phyloP scores from a whole-genome alignment of 306 rosid genomes.

The Quercus aquifolioides region DNA sequence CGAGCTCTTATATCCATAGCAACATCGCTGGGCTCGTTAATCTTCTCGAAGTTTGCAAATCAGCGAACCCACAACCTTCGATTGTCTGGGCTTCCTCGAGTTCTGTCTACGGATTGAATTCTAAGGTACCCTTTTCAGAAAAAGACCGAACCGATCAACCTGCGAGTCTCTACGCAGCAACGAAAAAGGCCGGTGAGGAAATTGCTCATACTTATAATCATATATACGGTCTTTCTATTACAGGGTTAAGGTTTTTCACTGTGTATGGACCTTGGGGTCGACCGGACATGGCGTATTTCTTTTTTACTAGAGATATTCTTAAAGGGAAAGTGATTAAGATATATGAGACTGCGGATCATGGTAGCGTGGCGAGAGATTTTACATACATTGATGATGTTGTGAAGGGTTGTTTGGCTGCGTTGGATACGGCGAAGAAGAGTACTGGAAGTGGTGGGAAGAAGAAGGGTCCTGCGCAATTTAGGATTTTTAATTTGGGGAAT shows the following conservation, averaged over 20 bases:
- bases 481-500: slow-evolving; percentile 75
- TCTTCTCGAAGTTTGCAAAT: slow-evolving; percentile 66
- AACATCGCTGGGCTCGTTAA: slow-evolving; percentile 76
- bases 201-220: slow-evolving; percentile 77
- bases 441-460: slow-evolving; percentile 91
- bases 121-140: slow-evolving; percentile 75
- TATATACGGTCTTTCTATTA: slow-evolving; percentile 77
- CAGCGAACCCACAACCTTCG: slow-evolving; percentile 71
- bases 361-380: slow-evolving; percentile 77
- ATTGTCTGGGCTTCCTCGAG: slow-evolving; percentile 87
- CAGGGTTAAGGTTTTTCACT: slow-evolving; percentile 74
- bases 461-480: slow-evolving; percentile 68
- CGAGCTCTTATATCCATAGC: slow-evolving; percentile 63
- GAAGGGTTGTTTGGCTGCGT: slow-evolving; percentile 71
- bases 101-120: slow-evolving; percentile 83
- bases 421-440: slow-evolving; percentile 82
- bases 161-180: slow-evolving; percentile 75
- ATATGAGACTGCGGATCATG: slow-evolving; percentile 62
- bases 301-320: slow-evolving; percentile 69
- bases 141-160: slow-evolving; percentile 83
- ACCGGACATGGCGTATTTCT: slow-evolving; percentile 95
- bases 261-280: slow-evolving; percentile 94
- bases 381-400: slow-evolving; percentile 85
- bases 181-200: slow-evolving; percentile 86
- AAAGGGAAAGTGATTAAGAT: slow-evolving; percentile 63